Evolutionary conservation across 2,329 filamentous ascomycete genomes (phyloP).

Genomic region (Coniosporium tulheliwenetii): DNA sequence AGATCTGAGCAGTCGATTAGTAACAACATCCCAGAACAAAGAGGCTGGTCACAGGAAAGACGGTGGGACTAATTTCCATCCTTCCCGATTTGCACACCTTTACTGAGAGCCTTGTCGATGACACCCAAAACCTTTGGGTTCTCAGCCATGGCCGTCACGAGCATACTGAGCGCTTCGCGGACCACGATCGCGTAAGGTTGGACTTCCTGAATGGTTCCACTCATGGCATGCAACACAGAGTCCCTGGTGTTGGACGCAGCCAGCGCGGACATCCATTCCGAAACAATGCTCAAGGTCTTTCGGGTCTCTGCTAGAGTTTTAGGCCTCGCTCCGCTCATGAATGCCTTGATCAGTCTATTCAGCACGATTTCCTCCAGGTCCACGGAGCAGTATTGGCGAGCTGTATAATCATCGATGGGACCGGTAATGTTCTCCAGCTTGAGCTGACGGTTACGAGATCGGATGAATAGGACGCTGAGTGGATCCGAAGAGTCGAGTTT

Average conservation of each 20-base stretch:
- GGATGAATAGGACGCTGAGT: slow-evolving; percentile 2
- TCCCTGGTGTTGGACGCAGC: slow-evolving; percentile 22
- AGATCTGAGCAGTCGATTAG: slow-evolving; percentile 30
- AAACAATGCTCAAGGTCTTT: slow-evolving; percentile 14
- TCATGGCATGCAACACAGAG: slow-evolving; percentile 22
- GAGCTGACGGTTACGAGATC: background rate
- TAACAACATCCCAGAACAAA: too few relatives aligned
- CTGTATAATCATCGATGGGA: background rate
- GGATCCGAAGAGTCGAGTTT: slow-evolving; percentile 3
- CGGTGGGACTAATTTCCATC: too few relatives aligned
- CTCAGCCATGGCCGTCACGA: slow-evolving; percentile 47
- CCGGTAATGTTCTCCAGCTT: background rate
- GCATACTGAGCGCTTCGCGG: slow-evolving; percentile 46
- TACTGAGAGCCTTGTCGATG: slow-evolving; percentile 36
- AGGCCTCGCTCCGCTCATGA: slow-evolving; percentile 14
- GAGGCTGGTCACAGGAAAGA: too few relatives aligned
- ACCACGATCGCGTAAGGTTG: slow-evolving; percentile 44
- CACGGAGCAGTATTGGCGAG: slow-evolving; percentile 9
- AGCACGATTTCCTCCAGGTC: slow-evolving; percentile 22
- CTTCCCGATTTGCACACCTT: slow-evolving; percentile 24
- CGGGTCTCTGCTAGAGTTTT: slow-evolving; percentile 14
- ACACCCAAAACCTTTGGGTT: slow-evolving; percentile 39
- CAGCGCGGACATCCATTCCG: slow-evolving; percentile 23
- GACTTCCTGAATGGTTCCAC: slow-evolving; percentile 16
- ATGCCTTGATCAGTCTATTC: slow-evolving; percentile 18